phyloP scores from a whole-genome alignment of 129 eudicot genomes.

The Deinandra increscens region DNA sequence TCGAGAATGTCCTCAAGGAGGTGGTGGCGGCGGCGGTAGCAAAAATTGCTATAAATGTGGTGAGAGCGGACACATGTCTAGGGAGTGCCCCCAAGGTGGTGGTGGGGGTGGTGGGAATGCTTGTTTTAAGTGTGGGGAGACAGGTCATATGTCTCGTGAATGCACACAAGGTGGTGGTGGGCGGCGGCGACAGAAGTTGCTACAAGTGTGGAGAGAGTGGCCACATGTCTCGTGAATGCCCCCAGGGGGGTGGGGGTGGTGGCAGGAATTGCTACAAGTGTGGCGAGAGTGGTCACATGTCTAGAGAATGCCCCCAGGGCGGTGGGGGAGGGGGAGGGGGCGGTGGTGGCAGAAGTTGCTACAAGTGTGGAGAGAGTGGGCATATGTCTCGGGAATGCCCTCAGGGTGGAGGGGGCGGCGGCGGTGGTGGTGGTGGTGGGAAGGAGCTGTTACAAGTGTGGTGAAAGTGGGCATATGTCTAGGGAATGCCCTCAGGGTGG shows the following conservation, averaged over 20 bases:
- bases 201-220: slow-evolving; percentile 23
- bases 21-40: slow-evolving; percentile 18
- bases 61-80: slow-evolving; percentile 27
- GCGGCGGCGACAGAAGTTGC: slow-evolving; percentile 8
- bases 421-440: slow-evolving; percentile 20
- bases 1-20: slow-evolving; percentile 28
- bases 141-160: slow-evolving; percentile 26
- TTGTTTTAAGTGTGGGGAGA: slow-evolving; percentile 28
- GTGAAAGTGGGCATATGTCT: slow-evolving; percentile 34
- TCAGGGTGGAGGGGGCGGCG: slow-evolving; percentile 15
- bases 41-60: slow-evolving; percentile 22
- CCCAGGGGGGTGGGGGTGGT: slow-evolving; percentile 24
- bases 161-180: slow-evolving; percentile 31
- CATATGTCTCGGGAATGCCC: slow-evolving; percentile 24
- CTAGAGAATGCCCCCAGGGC: slow-evolving; percentile 32
- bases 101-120: slow-evolving; percentile 22
- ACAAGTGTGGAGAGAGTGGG: slow-evolving; percentile 25
- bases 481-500: slow-evolving; percentile 33
- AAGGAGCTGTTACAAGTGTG: slow-evolving; percentile 28
- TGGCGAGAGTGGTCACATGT: slow-evolving; percentile 33
- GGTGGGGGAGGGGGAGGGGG: slow-evolving; percentile 27
- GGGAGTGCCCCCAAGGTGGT: slow-evolving; percentile 33
- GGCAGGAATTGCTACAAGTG: slow-evolving; percentile 24
- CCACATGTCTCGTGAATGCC: slow-evolving; percentile 26
- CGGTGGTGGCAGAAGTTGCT: slow-evolving; percentile 13